These are phyloP conservation scores for Penicillium sp. DNA, from an alignment of 2,329 filamentous ascomycete genomes.

Conservation along the genomic window DNA sequence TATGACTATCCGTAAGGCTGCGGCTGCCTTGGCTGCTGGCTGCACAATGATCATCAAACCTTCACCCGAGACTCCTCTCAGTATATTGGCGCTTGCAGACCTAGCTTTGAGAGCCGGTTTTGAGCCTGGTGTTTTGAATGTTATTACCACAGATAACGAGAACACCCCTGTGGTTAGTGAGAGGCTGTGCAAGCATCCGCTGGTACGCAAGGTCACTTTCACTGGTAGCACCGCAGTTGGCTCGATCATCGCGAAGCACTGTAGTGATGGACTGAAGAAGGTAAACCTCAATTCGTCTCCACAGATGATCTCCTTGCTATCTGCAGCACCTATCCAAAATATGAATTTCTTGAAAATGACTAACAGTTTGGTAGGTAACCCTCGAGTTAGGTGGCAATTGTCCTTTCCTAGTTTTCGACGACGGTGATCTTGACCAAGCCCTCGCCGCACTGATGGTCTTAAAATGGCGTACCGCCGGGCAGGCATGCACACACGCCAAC, in stretches of 20 bases:
- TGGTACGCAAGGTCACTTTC: slow-evolving; percentile 65
- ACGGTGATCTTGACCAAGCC: slow-evolving; percentile 61
- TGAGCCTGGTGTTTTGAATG: slow-evolving; percentile 63
- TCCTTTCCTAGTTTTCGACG: slow-evolving; percentile 67
- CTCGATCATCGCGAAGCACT: slow-evolving; percentile 65
- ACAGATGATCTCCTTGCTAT: too few species aligned
- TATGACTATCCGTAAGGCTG: slow-evolving; percentile 69
- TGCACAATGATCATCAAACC: slow-evolving; percentile 77
- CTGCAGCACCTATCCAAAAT: too few species aligned
- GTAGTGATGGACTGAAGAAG: slow-evolving; percentile 65
- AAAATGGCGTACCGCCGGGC: slow-evolving; percentile 50
- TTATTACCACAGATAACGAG: slow-evolving; percentile 58
- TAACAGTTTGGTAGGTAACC: too few species aligned
- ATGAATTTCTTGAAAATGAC: too few species aligned
- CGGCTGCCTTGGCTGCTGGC: slow-evolving; percentile 70
- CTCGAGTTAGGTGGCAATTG: slow-evolving; percentile 69
- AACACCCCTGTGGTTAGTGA: slow-evolving; percentile 46
- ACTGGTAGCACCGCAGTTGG: slow-evolving; percentile 64
- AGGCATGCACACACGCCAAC: slow-evolving; percentile 53
- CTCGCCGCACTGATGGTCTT: slow-evolving; percentile 44
- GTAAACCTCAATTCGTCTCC: slow-evolving; percentile 68
- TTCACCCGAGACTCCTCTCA: slow-evolving; percentile 68
- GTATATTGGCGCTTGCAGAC: slow-evolving; percentile 57
- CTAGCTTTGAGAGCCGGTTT: slow-evolving; percentile 62
- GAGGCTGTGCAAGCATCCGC: slow-evolving; percentile 60